Evolutionary conservation across 257 asterid species (phyloP).

Genomic region (Solanum habrochaites): DNA sequence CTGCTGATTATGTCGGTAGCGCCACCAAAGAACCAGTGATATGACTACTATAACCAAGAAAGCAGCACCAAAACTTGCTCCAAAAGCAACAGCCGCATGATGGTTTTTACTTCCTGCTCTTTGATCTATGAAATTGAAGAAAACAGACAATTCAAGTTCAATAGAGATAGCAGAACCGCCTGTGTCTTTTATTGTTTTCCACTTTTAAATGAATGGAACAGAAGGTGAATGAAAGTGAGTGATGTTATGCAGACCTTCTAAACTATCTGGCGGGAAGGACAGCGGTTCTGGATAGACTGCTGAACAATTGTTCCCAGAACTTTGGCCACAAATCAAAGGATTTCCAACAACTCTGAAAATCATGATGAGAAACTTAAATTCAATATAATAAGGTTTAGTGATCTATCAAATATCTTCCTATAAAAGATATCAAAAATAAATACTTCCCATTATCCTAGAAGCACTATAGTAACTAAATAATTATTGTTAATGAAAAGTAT

Average conservation of each 20-base stretch:
- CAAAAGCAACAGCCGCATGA: slow-evolving; percentile 58
- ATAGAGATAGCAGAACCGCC: neutral
- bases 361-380: slow-evolving; percentile 2
- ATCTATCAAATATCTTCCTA: neutral
- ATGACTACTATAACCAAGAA: slow-evolving; percentile 25
- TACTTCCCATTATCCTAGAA: neutral
- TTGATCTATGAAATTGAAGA: slow-evolving; percentile 26
- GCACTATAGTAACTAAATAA: neutral
- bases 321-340: slow-evolving; percentile 69
- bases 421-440: neutral
- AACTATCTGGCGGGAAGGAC: slow-evolving; percentile 59
- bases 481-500: neutral
- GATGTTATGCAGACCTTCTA: slow-evolving; percentile 29
- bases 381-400: neutral
- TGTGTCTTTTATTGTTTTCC: neutral
- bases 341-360: slow-evolving; percentile 67
- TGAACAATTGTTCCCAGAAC: slow-evolving; percentile 62
- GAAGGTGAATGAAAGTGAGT: neutral
- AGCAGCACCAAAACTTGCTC: slow-evolving; percentile 60
- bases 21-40: slow-evolving; percentile 71
- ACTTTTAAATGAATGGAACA: neutral
- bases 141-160: neutral
- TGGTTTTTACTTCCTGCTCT: slow-evolving; percentile 31
- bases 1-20: slow-evolving; percentile 74
- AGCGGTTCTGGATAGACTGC: slow-evolving; percentile 69